Evolutionary conservation across 768 basidiomycete genomes (phyloP).

Genomic region (Podaxis sp.): DNA sequence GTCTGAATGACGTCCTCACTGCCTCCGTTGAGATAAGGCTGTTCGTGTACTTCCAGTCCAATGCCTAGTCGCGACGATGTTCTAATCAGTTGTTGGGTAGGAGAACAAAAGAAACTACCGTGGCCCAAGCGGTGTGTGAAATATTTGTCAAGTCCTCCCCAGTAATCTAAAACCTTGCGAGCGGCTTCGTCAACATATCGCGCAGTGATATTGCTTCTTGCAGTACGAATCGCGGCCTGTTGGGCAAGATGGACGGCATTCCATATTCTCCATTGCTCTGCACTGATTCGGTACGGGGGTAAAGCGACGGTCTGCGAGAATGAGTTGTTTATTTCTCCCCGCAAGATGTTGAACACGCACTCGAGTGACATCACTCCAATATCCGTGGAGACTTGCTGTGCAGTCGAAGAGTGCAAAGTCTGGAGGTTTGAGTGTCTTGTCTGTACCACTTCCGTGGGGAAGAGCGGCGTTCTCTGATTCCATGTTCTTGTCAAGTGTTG

Average conservation of each 20-base stretch:
- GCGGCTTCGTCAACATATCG: constrained; percentile 63
- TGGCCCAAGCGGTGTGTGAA: constrained; percentile 86
- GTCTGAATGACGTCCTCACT: constrained; percentile 51
- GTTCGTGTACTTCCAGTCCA: constrained; percentile 80
- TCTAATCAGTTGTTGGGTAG: background rate
- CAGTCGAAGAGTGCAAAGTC: constrained; percentile 80
- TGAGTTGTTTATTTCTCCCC: constrained; percentile 15
- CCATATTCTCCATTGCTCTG: constrained; percentile 59
- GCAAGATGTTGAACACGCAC: constrained; percentile 36
- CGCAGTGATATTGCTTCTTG: constrained; percentile 47
- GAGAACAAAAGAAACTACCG: constrained; percentile 37
- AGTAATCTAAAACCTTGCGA: constrained; percentile 42
- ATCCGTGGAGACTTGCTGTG: constrained; percentile 69
- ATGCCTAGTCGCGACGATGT: constrained; percentile 51
- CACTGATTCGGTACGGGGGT: constrained; percentile 50
- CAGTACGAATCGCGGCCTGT: constrained; percentile 44
- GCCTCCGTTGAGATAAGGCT: constrained; percentile 76
- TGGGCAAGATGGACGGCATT: constrained; percentile 64
- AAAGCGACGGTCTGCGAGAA: constrained; percentile 61
- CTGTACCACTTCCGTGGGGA: constrained; percentile 79
- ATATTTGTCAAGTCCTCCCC: constrained; percentile 44
- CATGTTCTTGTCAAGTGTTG: background rate
- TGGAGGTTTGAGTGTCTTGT: constrained; percentile 48
- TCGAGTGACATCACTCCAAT: constrained; percentile 76
- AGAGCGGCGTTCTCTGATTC: constrained; percentile 77